Evolutionary conservation across 225 moss, liverwort and hornwort genomes (phyloP).

Genomic region (Marchantia paleacea): DNA sequence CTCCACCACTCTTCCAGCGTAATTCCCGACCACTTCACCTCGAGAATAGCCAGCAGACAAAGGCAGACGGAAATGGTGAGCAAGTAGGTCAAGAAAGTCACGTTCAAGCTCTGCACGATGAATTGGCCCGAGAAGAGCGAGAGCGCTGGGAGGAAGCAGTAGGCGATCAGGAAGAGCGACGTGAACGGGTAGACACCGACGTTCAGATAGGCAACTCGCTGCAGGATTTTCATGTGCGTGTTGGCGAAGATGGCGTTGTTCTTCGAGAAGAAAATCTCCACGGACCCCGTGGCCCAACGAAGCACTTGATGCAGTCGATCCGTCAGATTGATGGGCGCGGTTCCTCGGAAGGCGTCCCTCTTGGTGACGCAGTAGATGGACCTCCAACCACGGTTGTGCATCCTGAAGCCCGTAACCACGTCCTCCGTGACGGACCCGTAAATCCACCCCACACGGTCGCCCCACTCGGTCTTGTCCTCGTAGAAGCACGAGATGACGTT

Average conservation of each 20-base stretch:
- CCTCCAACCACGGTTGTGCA: slow-evolving; percentile 98
- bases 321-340: slow-evolving; percentile 72
- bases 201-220: slow-evolving; percentile 81
- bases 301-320: slow-evolving; percentile 42
- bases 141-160: slow-evolving; percentile 87
- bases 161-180: slow-evolving; percentile 80
- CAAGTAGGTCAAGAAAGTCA: slow-evolving; percentile 75
- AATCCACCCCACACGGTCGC: slow-evolving; percentile 91
- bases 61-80: slow-evolving; percentile 78
- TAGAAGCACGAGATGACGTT: slow-evolving; percentile 88
- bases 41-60: slow-evolving; percentile 74
- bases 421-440: slow-evolving; percentile 97
- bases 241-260: slow-evolving; percentile 83
- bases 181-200: slow-evolving; percentile 96
- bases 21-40: slow-evolving; percentile 82
- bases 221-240: slow-evolving; percentile 69
- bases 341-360: slow-evolving; percentile 83
- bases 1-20: slow-evolving; percentile 95
- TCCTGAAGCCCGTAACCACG: slow-evolving; percentile 90
- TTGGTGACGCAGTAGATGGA: slow-evolving; percentile 90
- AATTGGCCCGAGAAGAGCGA: slow-evolving; percentile 81
- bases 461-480: slow-evolving; percentile 96
- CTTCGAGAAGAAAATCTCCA: slow-evolving; percentile 92
- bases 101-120: slow-evolving; percentile 63
- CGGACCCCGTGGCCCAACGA: slow-evolving; percentile 90